Conservation (phyloP, 306 rosid genomes). For the Medicago ruthenica region DNA sequence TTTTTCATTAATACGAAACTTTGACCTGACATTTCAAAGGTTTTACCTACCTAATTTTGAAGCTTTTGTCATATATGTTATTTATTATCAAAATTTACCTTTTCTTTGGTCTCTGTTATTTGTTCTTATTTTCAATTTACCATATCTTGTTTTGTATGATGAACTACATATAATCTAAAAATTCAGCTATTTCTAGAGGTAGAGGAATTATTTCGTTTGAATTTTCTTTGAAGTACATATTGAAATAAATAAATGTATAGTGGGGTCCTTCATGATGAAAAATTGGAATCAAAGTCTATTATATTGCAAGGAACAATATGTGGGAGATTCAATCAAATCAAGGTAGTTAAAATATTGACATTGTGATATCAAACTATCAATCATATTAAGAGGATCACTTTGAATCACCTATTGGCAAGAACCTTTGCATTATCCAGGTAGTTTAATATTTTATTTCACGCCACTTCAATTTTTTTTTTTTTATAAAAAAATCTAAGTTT, state of each 20-base stretch:
- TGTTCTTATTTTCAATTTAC: conserved; percentile 18
- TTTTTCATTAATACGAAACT: conserved; percentile 24
- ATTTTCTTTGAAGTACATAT: not conserved
- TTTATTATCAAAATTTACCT: not conserved
- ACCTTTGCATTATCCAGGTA: conserved; percentile 19
- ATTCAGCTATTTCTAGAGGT: conserved; percentile 25
- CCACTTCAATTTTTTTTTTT: conserved; percentile 18
- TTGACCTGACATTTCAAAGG: conserved; percentile 30
- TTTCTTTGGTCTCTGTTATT: not conserved
- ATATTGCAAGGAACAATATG: conserved; percentile 36
- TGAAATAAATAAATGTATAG: conserved; percentile 11
- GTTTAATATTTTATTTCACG: conserved; percentile 46
- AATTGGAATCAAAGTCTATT: conserved; percentile 15
- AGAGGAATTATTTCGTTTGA: conserved; percentile 24
- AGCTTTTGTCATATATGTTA: not conserved
- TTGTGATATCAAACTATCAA: conserved; percentile 25
- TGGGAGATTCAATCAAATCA: conserved; percentile 42
- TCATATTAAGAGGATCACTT: conserved; percentile 31
- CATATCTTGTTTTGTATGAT: not conserved
- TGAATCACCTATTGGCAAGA: conserved; percentile 13
- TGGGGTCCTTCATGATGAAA: conserved; percentile 44
- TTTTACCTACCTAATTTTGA: conserved; percentile 33
- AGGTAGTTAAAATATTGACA: conserved; percentile 42
- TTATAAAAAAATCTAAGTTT: not conserved
- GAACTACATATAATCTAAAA: not conserved